phyloP scores from a whole-genome alignment of 805 yeast genomes.

The Kuraishia piskuri region DNA sequence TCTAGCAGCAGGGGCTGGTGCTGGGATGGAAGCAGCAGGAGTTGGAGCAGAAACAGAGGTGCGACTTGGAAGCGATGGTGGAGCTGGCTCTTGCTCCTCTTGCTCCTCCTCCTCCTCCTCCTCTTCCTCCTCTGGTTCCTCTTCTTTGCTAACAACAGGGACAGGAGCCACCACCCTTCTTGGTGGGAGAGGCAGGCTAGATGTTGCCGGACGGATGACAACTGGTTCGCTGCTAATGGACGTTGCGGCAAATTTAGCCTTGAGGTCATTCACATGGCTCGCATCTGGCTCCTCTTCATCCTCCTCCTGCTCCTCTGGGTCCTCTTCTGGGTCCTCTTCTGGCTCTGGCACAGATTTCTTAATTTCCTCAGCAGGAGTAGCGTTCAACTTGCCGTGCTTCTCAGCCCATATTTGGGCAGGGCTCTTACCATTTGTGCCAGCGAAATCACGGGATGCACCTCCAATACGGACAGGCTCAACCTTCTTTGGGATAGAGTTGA shows the following conservation, averaged over 20 bases:
- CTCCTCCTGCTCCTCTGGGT: slow-evolving; percentile 1
- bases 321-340: slow-evolving; percentile 9
- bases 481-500: slow-evolving; percentile 19
- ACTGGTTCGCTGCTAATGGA: background rate
- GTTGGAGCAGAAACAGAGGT: slow-evolving; percentile 2
- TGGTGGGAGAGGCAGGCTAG: background rate
- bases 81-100: slow-evolving; percentile 12
- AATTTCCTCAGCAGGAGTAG: slow-evolving; percentile 19
- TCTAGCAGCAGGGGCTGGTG: slow-evolving; percentile 11
- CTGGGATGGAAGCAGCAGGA: slow-evolving; percentile 4
- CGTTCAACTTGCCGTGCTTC: slow-evolving; percentile 60
- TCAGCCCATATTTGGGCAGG: slow-evolving; percentile 98
- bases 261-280: background rate
- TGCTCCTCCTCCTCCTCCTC: slow-evolving; percentile 7
- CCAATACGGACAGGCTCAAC: slow-evolving; percentile 40
- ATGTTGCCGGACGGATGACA: background rate
- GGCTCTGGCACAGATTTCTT: slow-evolving; percentile 13
- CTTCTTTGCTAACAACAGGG: background rate
- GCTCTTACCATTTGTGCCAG: slow-evolving; percentile 68
- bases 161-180: slow-evolving; percentile 6
- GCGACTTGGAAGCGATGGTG: slow-evolving; percentile 2
- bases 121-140: slow-evolving; percentile 3
- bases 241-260: background rate
- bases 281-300: slow-evolving; percentile 4
- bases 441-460: slow-evolving; percentile 57